Percentiles rank a stretch among this genome's conserved stretches.
phyloP scores from a whole-genome alignment of 2,329 filamentous ascomycete species.

The Trichoderma afroharzianum region DNA sequence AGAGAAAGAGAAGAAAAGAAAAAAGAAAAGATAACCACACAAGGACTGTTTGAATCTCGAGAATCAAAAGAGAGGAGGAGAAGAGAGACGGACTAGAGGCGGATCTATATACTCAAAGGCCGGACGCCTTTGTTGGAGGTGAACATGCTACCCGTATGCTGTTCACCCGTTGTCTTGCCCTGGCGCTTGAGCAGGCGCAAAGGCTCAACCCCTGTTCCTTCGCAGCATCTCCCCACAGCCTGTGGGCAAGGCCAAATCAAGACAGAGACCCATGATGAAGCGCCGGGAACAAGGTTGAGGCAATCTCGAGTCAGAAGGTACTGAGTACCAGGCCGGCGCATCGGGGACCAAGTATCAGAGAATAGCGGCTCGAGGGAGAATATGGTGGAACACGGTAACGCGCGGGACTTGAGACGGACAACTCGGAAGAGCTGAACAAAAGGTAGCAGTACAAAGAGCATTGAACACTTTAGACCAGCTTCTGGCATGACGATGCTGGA shows the following conservation, averaged over 20 bases:
- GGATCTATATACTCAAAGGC: conserved; percentile 29
- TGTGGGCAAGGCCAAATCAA: conserved; percentile 4
- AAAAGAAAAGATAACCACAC: conserved; percentile 7
- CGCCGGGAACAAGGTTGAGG: conserved; percentile 7
- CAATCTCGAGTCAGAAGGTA: conserved; percentile 1
- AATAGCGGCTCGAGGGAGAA: neutral
- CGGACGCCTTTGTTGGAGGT: neutral
- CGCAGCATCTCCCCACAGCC: neutral
- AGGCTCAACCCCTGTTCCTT: neutral
- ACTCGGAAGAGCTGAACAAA: neutral
- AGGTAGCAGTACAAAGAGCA: neutral
- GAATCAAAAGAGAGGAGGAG: neutral
- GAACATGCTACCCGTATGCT: neutral
- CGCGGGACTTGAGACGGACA: neutral
- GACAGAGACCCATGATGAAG: conserved; percentile 7
- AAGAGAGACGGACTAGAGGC: conserved; percentile 6
- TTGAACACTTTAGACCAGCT: neutral
- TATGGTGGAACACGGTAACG: neutral
- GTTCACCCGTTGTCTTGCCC: neutral
- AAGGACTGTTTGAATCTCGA: conserved; percentile 2
- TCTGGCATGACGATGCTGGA: neutral
- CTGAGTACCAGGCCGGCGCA: neutral
- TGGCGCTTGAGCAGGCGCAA: conserved; percentile 9
- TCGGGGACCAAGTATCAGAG: neutral
- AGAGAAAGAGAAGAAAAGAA: neutral